A percentile compares a stretch with the other conserved stretches of the same genome.
These are phyloP conservation scores for Dactylellina sp. DNA, from an alignment of 2,329 filamentous ascomycete genomes.

Conservation along the genomic window DNA sequence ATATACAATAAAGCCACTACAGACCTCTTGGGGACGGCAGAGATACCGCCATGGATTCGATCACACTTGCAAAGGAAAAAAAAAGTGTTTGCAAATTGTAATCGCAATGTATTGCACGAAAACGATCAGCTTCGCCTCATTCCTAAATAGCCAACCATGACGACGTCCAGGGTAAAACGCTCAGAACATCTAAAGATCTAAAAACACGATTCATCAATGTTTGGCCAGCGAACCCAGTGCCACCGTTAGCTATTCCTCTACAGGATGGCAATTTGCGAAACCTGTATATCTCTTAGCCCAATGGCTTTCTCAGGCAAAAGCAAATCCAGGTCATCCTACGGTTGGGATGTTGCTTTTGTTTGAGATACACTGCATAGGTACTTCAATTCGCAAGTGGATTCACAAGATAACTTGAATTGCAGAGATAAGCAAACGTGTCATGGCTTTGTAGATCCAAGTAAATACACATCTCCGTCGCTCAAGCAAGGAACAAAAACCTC, in stretches of 20 bases:
- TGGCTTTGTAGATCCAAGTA: not conserved
- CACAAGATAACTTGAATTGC: not conserved
- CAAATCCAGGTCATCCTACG: conserved; percentile 7
- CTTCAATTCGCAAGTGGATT: not conserved
- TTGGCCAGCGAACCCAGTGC: too few species aligned
- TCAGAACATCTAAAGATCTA: too few species aligned
- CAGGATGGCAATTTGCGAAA: conserved; percentile 27
- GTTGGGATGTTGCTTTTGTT: conserved; percentile 1
- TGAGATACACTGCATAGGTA: not conserved
- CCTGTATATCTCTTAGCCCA: not conserved
- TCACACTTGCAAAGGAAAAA: conserved; percentile 4
- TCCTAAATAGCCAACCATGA: conserved; percentile 5
- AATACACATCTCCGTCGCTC: not conserved
- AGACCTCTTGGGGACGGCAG: not conserved
- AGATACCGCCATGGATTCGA: conserved; percentile 7
- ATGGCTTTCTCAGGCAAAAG: conserved; percentile 2
- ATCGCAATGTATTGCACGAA: conserved; percentile 25
- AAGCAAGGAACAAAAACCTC: not conserved
- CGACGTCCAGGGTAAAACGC: conserved; percentile 21
- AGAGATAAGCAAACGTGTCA: conserved; percentile 8
- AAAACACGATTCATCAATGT: too few species aligned
- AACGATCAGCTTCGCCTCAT: conserved; percentile 30
- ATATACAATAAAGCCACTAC: not conserved
- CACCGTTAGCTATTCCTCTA: conserved; percentile 5
- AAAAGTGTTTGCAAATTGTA: too few species aligned